Percentiles rank a stretch among this genome's conserved stretches.
Conservation (phyloP, 805 yeast species). For the Zygotorulaspora sp. region DNA sequence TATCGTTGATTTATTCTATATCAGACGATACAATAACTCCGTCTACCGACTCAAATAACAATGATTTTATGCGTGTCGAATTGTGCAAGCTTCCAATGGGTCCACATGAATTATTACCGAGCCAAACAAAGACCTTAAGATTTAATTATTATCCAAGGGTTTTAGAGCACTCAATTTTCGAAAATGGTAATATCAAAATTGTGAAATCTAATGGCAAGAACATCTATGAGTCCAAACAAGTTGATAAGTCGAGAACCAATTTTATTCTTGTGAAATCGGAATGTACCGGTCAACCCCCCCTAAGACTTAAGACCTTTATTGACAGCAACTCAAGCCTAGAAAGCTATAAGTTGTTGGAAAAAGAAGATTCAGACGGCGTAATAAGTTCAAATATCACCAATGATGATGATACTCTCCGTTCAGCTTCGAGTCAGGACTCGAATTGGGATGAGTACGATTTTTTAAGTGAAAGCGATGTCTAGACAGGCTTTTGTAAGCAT, state of each 20-base stretch:
- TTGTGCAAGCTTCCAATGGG: slow-evolving; percentile 22
- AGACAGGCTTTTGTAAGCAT: too few species aligned
- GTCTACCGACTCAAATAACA: not conserved
- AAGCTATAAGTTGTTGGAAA: slow-evolving; percentile 4
- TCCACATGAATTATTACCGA: slow-evolving; percentile 21
- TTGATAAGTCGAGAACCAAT: slow-evolving; percentile 3
- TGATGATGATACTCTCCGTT: slow-evolving; percentile 13
- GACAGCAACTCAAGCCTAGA: slow-evolving; percentile 1
- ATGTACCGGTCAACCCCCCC: not conserved
- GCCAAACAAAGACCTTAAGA: slow-evolving; percentile 14
- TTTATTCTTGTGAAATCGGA: slow-evolving; percentile 1
- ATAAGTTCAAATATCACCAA: slow-evolving; percentile 23
- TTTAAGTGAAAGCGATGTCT: slow-evolving; percentile 26
- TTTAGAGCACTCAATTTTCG: slow-evolving; percentile 12
- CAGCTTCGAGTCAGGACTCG: slow-evolving; percentile 8
- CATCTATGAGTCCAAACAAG: slow-evolving; percentile 9
- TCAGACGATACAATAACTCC: slow-evolving; percentile 4
- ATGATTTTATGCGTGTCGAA: slow-evolving; percentile 4
- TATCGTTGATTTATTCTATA: slow-evolving; percentile 12
- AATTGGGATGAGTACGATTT: slow-evolving; percentile 28
- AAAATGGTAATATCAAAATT: slow-evolving; percentile 15
- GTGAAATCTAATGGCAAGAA: slow-evolving; percentile 13
- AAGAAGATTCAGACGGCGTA: slow-evolving; percentile 16
- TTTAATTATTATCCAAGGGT: slow-evolving; percentile 16
- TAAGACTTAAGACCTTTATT: not conserved